Evolutionary conservation across 495 filamentous ascomycete genomes (phyloP).

Genomic region (Talaromyces ruber): DNA sequence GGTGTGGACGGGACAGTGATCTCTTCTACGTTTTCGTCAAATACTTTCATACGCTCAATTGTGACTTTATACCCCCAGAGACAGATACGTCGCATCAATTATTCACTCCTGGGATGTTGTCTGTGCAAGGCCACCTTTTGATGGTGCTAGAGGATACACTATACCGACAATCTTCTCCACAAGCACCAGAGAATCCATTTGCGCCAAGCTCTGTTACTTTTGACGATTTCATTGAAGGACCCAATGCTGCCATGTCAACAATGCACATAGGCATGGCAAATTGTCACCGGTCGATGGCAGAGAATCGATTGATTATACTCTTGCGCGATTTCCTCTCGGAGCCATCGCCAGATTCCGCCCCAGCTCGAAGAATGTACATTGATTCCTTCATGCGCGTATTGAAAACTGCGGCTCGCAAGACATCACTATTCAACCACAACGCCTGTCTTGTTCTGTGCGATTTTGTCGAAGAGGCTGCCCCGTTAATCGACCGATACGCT

Average conservation of each 20-base stretch:
- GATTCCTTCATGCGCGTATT: conserved; percentile 68
- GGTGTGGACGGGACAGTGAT: conserved; percentile 87
- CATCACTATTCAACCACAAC: conserved; percentile 75
- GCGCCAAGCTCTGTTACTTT: conserved; percentile 60
- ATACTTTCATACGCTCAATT: conserved; percentile 74
- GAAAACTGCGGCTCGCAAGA: conserved; percentile 63
- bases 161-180: conserved; percentile 54
- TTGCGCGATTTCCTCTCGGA: conserved; percentile 79
- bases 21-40: conserved; percentile 92
- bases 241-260: conserved; percentile 62
- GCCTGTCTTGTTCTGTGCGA: conserved; percentile 91
- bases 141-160: conserved; percentile 77
- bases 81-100: conserved; percentile 54
- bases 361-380: conserved; percentile 63
- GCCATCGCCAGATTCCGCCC: conserved; percentile 44
- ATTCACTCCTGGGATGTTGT: conserved; percentile 67
- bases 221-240: conserved; percentile 60
- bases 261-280: conserved; percentile 61
- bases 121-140: conserved; percentile 81
- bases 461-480: conserved; percentile 73
- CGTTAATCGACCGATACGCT: conserved; percentile 50
- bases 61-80: conserved; percentile 67
- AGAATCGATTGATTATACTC: conserved; percentile 82
- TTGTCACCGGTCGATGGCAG: conserved; percentile 73
- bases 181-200: conserved; percentile 39